Conservation (phyloP, 2,329 filamentous ascomycete species). For the Remersonia thermophila region DNA sequence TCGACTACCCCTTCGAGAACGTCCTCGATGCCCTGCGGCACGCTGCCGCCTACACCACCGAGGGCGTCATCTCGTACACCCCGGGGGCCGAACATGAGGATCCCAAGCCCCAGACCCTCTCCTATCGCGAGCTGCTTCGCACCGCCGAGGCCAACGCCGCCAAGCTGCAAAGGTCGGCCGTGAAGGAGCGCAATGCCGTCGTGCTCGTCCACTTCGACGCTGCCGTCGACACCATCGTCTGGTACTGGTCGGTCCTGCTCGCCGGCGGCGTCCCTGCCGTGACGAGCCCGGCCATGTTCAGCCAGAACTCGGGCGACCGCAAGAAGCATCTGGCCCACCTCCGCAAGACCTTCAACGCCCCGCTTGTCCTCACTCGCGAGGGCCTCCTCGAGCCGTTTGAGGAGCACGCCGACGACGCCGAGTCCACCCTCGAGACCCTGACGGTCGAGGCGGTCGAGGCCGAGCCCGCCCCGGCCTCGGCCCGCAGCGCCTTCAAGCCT, state of each 20-base stretch:
- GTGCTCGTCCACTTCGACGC: conserved; percentile 17
- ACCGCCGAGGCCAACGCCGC: conserved; percentile 4
- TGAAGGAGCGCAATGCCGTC: conserved; percentile 1
- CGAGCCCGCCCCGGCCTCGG: background rate
- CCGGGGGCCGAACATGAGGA: background rate
- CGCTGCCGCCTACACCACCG: conserved; percentile 1
- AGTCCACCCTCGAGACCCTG: conserved; percentile 9
- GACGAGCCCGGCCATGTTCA: conserved; percentile 13
- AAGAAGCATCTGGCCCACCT: conserved; percentile 10
- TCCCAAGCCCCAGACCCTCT: conserved; percentile 1
- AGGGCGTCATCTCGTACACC: conserved; percentile 4
- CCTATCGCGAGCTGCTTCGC: conserved; percentile 4
- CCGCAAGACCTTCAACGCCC: conserved; percentile 6
- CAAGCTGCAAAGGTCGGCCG: conserved; percentile 1
- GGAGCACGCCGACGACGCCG: background rate
- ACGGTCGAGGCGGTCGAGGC: conserved; percentile 8
- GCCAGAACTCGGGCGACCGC: conserved; percentile 10
- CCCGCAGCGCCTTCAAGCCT: conserved; percentile 1
- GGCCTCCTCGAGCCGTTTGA: conserved; percentile 7
- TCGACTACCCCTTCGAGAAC: conserved; percentile 4
- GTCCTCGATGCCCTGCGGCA: conserved; percentile 5
- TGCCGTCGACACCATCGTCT: conserved; percentile 16
- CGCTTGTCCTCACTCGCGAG: conserved; percentile 12
- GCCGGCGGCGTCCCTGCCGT: conserved; percentile 8
- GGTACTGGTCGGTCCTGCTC: conserved; percentile 18